Conservation (phyloP, 768 basidiomycete genomes). For the Lactifluus piperatus region DNA sequence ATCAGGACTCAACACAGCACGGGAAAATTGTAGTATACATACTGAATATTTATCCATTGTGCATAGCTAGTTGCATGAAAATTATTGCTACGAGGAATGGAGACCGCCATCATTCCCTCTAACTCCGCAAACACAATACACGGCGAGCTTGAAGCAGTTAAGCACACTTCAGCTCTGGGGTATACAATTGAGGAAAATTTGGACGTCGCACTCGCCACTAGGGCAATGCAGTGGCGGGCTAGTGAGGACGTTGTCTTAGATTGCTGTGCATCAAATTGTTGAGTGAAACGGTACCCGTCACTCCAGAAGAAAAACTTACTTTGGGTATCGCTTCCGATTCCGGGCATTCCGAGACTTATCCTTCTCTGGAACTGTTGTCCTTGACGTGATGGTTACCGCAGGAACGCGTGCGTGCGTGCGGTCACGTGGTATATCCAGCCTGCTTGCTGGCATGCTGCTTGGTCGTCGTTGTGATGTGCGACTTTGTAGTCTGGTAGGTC, state of each 20-base stretch:
- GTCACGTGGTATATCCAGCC: neutral
- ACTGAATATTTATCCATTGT: neutral
- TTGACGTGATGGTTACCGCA: conserved; percentile 11
- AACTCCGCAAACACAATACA: neutral
- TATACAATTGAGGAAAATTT: neutral
- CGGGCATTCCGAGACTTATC: neutral
- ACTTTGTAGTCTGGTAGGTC: neutral
- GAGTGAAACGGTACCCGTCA: neutral
- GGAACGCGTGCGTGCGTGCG: conserved; percentile 1
- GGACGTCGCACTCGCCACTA: neutral
- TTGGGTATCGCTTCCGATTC: neutral
- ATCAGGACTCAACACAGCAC: neutral
- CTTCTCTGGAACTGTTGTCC: conserved; percentile 8
- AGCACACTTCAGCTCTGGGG: neutral
- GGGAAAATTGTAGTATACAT: neutral
- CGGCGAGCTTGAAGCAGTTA: neutral
- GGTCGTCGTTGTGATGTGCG: neutral
- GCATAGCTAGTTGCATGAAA: neutral
- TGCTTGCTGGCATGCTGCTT: neutral
- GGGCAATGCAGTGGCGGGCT: neutral
- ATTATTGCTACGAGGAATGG: neutral
- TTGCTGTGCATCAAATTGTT: neutral
- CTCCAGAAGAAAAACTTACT: neutral
- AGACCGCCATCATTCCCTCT: neutral
- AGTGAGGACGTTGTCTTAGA: conserved; percentile 2